Conservation (phyloP, 306 rosid species). For the Fragaria iinumae region DNA sequence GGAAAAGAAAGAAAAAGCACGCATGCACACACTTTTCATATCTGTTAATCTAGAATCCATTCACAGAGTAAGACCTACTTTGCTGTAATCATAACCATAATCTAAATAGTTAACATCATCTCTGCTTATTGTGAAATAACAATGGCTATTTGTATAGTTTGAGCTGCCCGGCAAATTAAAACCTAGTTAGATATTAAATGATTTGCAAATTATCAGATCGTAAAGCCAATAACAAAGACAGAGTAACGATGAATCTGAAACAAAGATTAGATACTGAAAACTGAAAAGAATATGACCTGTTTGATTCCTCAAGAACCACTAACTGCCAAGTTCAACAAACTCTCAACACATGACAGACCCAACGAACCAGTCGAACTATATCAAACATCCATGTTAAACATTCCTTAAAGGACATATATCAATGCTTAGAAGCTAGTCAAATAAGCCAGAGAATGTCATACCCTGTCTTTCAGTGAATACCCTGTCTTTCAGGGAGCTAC, state of each 20-base stretch:
- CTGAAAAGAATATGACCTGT: not conserved
- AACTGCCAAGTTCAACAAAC: not conserved
- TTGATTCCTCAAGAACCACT: not conserved
- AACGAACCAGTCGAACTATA: not conserved
- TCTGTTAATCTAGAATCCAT: too few species aligned
- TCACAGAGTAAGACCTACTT: too few species aligned
- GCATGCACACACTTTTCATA: too few species aligned
- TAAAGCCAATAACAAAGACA: not conserved
- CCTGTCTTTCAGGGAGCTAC: slow-evolving; percentile 10
- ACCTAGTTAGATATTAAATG: too few species aligned
- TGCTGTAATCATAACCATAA: too few species aligned
- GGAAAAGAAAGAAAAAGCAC: too few species aligned
- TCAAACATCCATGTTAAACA: not conserved
- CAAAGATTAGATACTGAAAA: not conserved
- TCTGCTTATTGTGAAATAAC: too few species aligned
- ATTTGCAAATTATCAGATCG: not conserved
- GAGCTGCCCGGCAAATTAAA: too few species aligned
- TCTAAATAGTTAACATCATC: too few species aligned
- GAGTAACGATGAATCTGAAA: not conserved
- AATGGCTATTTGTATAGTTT: too few species aligned
- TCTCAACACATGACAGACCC: not conserved
- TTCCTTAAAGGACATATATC: not conserved
- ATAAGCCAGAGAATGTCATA: not conserved
- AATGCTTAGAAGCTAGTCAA: not conserved
- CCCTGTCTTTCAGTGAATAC: not conserved